Conservation (phyloP, 2,329 filamentous ascomycete species). For the Hypoxylon sp. region DNA sequence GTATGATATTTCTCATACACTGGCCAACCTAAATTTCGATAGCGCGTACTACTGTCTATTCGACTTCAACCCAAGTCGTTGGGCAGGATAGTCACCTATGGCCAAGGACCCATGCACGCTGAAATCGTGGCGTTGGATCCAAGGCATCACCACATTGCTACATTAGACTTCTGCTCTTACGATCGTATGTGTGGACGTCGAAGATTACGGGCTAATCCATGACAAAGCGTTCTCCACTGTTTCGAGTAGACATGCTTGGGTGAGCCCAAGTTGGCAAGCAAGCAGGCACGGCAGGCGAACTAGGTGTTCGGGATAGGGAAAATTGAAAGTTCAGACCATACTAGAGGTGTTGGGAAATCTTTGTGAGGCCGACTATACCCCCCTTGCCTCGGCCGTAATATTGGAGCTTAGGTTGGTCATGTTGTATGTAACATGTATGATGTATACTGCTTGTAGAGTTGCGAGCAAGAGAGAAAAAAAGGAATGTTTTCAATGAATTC, state of each 20-base stretch:
- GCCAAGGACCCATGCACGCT: conserved; percentile 19
- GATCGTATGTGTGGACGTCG: conserved; percentile 5
- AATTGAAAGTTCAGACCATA: conserved; percentile 35
- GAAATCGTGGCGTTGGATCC: conserved; percentile 13
- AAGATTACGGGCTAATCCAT: conserved; percentile 21
- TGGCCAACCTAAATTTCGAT: conserved; percentile 39
- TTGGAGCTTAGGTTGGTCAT: conserved; percentile 40
- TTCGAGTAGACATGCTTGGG: conserved; percentile 29
- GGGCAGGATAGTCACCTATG: conserved; percentile 1
- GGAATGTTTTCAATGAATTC: conserved; percentile 22
- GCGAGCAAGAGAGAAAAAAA: conserved; percentile 31
- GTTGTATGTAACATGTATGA: conserved; percentile 44
- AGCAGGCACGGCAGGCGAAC: conserved; percentile 30
- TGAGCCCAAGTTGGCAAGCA: conserved; percentile 27
- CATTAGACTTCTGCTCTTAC: conserved; percentile 5
- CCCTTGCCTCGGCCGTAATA: conserved; percentile 31
- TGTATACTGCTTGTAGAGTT: conserved; percentile 34
- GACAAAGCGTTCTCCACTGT: conserved; percentile 15
- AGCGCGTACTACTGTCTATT: conserved; percentile 26
- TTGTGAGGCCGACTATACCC: conserved; percentile 35
- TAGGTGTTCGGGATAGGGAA: conserved; percentile 40
- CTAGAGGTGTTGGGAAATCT: conserved; percentile 33
- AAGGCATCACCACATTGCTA: conserved; percentile 5
- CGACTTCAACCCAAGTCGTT: conserved; percentile 10
- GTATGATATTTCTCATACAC: conserved; percentile 37